Percentiles rank a stretch among this genome's conserved stretches.
Conservation (phyloP, 2,329 filamentous ascomycete species). For the Pyrenochaeta sp. region DNA sequence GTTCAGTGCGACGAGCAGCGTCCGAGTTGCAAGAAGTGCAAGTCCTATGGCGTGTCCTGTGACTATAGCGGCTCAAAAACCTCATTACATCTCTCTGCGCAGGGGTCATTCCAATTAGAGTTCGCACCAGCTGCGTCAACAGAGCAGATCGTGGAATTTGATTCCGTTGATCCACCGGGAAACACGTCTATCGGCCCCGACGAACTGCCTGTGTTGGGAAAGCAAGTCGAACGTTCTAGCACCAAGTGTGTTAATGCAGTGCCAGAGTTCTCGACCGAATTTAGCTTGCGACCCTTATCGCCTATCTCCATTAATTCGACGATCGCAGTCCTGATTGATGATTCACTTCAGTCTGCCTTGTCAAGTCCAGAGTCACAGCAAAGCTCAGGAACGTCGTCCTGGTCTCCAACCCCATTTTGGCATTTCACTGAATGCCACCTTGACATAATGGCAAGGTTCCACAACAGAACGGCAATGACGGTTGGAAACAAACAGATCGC, state of each 20-base stretch:
- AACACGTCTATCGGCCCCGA: not conserved
- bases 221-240: not conserved
- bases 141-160: not conserved
- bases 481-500: slow-evolving; percentile 47
- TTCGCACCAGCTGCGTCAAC: slow-evolving; percentile 3
- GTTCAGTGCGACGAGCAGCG: slow-evolving; percentile 63
- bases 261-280: not conserved
- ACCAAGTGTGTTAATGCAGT: not conserved
- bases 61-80: slow-evolving; percentile 51
- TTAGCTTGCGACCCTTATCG: slow-evolving; percentile 2
- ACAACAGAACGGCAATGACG: slow-evolving; percentile 53
- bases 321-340: slow-evolving; percentile 22
- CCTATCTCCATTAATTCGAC: slow-evolving; percentile 23
- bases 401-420: slow-evolving; percentile 13
- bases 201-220: not conserved
- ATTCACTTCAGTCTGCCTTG: slow-evolving; percentile 10
- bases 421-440: slow-evolving; percentile 27
- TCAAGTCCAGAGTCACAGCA: not conserved
- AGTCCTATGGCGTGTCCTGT: slow-evolving; percentile 58
- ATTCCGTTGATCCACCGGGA: not conserved
- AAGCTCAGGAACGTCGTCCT: not conserved
- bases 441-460: slow-evolving; percentile 54
- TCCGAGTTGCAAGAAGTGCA: slow-evolving; percentile 61
- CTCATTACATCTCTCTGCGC: slow-evolving; percentile 45
- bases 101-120: slow-evolving; percentile 38